Conservation (phyloP, 441 rosid genomes). For the Pelargonium australe region DNA sequence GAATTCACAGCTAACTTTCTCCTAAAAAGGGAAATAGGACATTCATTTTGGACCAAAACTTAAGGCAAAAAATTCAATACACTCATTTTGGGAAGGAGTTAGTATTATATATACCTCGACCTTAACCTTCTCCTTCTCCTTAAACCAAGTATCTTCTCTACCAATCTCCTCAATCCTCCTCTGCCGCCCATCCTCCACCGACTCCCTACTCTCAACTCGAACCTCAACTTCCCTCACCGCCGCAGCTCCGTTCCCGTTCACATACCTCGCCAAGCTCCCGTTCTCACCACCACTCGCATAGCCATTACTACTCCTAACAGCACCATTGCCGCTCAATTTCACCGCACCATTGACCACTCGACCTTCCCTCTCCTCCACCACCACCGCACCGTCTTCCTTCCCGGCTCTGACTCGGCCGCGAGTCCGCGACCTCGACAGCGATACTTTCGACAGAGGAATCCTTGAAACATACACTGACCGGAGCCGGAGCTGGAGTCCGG, state of each 20-base stretch:
- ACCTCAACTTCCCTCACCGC: conserved; percentile 24
- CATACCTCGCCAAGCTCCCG: conserved; percentile 63
- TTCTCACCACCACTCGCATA: conserved; percentile 28
- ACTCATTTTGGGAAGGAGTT: too few species aligned
- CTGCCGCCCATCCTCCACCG: conserved; percentile 51
- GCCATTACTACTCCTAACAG: conserved; percentile 16
- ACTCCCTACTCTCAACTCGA: conserved; percentile 21
- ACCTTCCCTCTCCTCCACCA: conserved; percentile 44
- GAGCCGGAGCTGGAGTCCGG: conserved; percentile 26
- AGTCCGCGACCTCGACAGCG: neutral
- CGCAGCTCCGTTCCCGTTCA: conserved; percentile 44
- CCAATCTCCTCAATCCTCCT: conserved; percentile 90
- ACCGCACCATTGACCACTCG: conserved; percentile 33
- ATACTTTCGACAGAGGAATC: neutral
- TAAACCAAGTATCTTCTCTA: conserved; percentile 96
- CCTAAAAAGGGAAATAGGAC: too few species aligned
- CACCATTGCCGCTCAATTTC: conserved; percentile 36
- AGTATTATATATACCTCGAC: conserved; percentile 44
- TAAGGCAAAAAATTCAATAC: too few species aligned
- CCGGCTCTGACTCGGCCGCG: conserved; percentile 24
- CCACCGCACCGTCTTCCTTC: conserved; percentile 37
- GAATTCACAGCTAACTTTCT: too few species aligned
- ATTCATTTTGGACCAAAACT: too few species aligned
- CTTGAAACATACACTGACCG: conserved; percentile 17
- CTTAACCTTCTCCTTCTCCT: conserved; percentile 34